Conservation (phyloP, 345 rosid genomes). For the Bruguiera gymnorhiza region DNA sequence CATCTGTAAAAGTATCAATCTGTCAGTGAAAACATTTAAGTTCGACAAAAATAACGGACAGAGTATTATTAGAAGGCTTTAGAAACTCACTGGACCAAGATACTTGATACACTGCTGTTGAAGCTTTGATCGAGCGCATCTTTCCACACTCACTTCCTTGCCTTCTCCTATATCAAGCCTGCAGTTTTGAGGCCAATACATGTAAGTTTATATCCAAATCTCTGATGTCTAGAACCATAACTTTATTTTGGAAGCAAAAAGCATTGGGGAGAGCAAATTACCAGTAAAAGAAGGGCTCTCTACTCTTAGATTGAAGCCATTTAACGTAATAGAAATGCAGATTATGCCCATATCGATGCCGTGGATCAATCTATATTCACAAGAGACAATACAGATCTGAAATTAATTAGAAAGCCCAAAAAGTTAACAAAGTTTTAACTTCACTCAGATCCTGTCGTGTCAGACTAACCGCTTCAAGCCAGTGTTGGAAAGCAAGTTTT, state of each 20-base stretch:
- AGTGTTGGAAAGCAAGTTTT: slow-evolving; percentile 78
- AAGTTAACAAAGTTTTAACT: not conserved
- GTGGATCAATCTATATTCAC: slow-evolving; percentile 70
- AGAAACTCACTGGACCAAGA: slow-evolving; percentile 75
- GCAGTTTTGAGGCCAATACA: slow-evolving; percentile 19
- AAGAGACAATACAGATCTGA: slow-evolving; percentile 4
- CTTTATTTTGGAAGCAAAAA: not conserved
- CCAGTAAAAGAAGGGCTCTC: slow-evolving; percentile 99
- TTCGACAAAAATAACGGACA: not conserved
- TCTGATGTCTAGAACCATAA: slow-evolving; percentile 15
- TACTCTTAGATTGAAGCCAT: slow-evolving; percentile 78
- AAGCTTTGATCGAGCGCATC: slow-evolving; percentile 71
- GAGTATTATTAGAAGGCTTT: slow-evolving; percentile 1
- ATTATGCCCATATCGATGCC: slow-evolving; percentile 96
- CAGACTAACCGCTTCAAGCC: slow-evolving; percentile 95
- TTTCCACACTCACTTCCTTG: slow-evolving; percentile 65
- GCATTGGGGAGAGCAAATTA: slow-evolving; percentile 25
- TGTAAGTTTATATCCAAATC: slow-evolving; percentile 18
- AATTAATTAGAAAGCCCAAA: slow-evolving; percentile 16
- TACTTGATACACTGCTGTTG: slow-evolving; percentile 90
- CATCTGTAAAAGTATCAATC: slow-evolving; percentile 40
- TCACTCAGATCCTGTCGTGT: not conserved
- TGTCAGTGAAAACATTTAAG: slow-evolving; percentile 9
- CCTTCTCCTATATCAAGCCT: slow-evolving; percentile 99
- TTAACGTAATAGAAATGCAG: slow-evolving; percentile 70